Evolutionary conservation across 306 rosid species (phyloP).

Genomic region (Cyamopsis tetragonoloba): DNA sequence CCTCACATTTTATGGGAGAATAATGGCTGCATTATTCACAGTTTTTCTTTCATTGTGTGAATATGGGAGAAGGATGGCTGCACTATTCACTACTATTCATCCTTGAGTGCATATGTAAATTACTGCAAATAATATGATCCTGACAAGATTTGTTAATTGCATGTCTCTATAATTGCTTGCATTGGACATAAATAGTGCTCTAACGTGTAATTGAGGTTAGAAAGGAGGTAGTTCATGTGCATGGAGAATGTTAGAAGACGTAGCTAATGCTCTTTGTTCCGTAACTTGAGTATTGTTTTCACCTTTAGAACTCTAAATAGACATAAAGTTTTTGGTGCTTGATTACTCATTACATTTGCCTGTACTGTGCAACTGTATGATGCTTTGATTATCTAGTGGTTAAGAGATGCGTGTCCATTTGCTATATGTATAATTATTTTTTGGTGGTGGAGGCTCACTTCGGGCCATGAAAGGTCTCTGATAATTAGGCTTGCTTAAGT

Average conservation of each 20-base stretch:
- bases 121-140: background rate
- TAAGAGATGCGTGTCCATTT: background rate
- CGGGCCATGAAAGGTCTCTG: constrained; percentile 7
- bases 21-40: background rate
- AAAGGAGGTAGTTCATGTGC: background rate
- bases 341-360: background rate
- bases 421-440: background rate
- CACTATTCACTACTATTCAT: background rate
- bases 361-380: background rate
- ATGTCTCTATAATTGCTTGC: constrained; percentile 1
- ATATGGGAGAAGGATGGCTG: background rate
- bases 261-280: background rate
- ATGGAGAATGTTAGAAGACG: background rate
- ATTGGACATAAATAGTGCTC: constrained; percentile 1
- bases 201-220: constrained; percentile 4
- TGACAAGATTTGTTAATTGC: background rate
- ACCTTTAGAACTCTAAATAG: background rate
- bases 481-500: background rate
- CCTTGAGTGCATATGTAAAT: background rate
- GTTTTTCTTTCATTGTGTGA: background rate
- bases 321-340: constrained; percentile 12
- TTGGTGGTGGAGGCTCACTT: background rate
- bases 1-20: background rate
- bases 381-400: background rate
- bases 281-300: background rate